Evolutionary conservation across 352 stramenopile genomes (phyloP).

Genomic region (Phytophthora sojae): DNA sequence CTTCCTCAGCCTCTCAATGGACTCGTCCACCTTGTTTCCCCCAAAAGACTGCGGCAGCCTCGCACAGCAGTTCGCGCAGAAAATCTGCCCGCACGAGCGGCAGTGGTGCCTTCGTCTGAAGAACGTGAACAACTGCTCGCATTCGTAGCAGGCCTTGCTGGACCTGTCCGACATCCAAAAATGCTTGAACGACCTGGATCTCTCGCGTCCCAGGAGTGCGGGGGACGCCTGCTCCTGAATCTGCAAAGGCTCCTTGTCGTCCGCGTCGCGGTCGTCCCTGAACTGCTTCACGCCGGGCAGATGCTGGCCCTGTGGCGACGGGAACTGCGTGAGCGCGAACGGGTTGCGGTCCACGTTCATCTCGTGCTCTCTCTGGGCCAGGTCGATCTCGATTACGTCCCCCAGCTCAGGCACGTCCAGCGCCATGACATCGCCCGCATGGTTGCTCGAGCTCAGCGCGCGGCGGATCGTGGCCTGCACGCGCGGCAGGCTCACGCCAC

Average conservation of each 20-base stretch:
- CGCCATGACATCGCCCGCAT: slow-evolving; percentile 19
- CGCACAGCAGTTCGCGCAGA: slow-evolving; percentile 84
- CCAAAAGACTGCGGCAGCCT: slow-evolving; percentile 83
- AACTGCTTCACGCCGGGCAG: slow-evolving; percentile 73
- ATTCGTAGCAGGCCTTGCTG: slow-evolving; percentile 85
- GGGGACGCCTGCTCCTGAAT: slow-evolving; percentile 32
- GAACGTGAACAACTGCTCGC: slow-evolving; percentile 86
- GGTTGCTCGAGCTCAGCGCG: slow-evolving; percentile 18
- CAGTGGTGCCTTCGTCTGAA: slow-evolving; percentile 83
- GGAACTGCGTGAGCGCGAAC: slow-evolving; percentile 77
- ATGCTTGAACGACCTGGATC: slow-evolving; percentile 81
- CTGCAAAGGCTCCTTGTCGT: slow-evolving; percentile 31
- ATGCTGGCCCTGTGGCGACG: slow-evolving; percentile 70
- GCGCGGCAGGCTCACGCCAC: slow-evolving; percentile 55
- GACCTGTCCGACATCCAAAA: slow-evolving; percentile 93
- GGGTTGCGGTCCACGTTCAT: slow-evolving; percentile 75
- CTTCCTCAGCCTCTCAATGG: slow-evolving; percentile 77
- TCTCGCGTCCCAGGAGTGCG: slow-evolving; percentile 42
- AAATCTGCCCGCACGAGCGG: slow-evolving; percentile 88
- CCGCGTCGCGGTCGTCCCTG: slow-evolving; percentile 31
- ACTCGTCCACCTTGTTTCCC: slow-evolving; percentile 78
- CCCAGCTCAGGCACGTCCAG: slow-evolving; percentile 38
- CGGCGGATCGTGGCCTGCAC: slow-evolving; percentile 54
- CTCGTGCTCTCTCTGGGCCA: slow-evolving; percentile 70
- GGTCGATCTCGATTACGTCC: slow-evolving; percentile 54